These are phyloP conservation scores for Fonsecaea nubica DNA, from an alignment of 2,329 filamentous ascomycete genomes.

Conservation along the genomic window DNA sequence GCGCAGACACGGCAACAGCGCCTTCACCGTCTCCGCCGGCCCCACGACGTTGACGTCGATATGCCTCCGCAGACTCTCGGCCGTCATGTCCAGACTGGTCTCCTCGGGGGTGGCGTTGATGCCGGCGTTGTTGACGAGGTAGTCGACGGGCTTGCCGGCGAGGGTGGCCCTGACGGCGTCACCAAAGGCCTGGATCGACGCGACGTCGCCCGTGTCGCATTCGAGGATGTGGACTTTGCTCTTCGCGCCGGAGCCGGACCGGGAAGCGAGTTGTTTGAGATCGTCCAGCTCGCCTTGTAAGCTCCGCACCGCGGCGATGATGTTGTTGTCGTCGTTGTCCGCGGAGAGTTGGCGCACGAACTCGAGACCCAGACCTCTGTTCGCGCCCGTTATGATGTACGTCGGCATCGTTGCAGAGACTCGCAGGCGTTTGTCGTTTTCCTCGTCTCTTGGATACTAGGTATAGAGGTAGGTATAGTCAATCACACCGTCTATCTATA, in stretches of 20 bases:
- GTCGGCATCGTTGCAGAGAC: constrained; percentile 16
- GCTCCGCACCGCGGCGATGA: constrained; percentile 31
- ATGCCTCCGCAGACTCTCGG: constrained; percentile 24
- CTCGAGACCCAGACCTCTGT: constrained; percentile 42
- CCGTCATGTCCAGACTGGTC: constrained; percentile 23
- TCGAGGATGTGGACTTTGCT: constrained; percentile 32
- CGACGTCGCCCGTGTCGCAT: constrained; percentile 26
- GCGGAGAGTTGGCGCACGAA: constrained; percentile 32
- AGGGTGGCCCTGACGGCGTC: constrained; percentile 13
- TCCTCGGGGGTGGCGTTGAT: constrained; percentile 28
- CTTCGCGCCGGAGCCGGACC: background rate
- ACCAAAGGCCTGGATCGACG: constrained; percentile 27
- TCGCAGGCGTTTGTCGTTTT: background rate
- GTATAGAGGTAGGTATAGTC: too few species aligned
- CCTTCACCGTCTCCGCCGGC: constrained; percentile 41
- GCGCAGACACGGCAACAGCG: constrained; percentile 40
- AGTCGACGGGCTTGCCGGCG: constrained; percentile 16
- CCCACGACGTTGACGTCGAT: constrained; percentile 44
- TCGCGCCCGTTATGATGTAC: constrained; percentile 43
- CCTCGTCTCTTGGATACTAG: too few species aligned
- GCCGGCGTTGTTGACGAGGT: constrained; percentile 36
- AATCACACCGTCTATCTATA: too few species aligned
- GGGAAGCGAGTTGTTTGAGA: constrained; percentile 17
- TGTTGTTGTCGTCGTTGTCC: constrained; percentile 28
- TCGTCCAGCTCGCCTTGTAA: constrained; percentile 21